phyloP scores from a whole-genome alignment of 371 early-diverging fungal species.

The Blastocladiella emersonii region DNA sequence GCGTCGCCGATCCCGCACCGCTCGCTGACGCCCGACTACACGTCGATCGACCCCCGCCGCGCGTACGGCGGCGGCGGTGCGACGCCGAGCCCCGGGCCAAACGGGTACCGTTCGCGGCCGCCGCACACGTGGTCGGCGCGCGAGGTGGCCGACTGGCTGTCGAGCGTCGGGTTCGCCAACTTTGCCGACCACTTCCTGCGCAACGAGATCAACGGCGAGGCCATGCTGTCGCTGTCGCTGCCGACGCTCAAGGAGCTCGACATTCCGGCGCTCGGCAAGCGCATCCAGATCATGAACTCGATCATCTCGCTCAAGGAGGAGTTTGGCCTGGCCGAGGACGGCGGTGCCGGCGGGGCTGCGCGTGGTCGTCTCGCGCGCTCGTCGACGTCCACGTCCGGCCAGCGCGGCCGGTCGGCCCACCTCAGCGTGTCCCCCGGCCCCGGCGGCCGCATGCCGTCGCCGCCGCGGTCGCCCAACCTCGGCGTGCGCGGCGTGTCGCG shows the following conservation, averaged over 20 bases:
- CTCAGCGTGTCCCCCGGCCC: neutral
- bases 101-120: constrained; percentile 1
- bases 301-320: constrained; percentile 31
- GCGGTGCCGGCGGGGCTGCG: neutral
- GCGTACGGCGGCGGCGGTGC: no score
- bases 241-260: constrained; percentile 51
- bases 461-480: neutral
- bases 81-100: neutral
- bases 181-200: constrained; percentile 10
- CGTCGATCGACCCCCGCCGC: neutral
- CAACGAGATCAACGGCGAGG: constrained; percentile 54
- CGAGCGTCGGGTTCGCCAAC: constrained; percentile 9
- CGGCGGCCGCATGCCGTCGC: neutral
- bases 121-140: constrained; percentile 10
- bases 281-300: constrained; percentile 48
- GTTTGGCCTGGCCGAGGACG: neutral
- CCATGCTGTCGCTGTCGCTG: constrained; percentile 41
- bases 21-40: neutral
- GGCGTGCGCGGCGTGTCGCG: neutral
- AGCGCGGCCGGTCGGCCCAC: neutral
- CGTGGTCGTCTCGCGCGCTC: neutral
- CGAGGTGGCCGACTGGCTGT: constrained; percentile 16
- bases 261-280: constrained; percentile 48
- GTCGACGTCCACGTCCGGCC: no score
- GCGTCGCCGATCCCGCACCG: neutral